Evolutionary conservation across 169 alveolate genomes (phyloP).

Genomic region (Besnoitia besnoiti): DNA sequence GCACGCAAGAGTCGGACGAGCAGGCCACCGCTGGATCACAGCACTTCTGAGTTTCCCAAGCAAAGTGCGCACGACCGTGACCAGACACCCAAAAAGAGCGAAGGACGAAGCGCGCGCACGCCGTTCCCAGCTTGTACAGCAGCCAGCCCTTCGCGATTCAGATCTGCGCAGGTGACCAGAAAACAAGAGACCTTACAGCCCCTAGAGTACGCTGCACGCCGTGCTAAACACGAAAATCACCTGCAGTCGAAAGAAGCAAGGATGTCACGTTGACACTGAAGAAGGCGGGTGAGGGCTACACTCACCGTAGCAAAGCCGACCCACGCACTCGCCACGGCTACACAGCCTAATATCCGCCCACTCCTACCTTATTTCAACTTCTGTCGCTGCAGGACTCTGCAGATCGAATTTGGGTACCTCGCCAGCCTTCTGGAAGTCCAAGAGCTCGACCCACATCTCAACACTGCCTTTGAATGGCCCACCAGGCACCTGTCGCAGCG

Average conservation of each 20-base stretch:
- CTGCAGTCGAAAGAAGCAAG: background rate
- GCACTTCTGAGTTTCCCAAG: background rate
- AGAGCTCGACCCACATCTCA: slow-evolving; percentile 86
- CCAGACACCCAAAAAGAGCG: background rate
- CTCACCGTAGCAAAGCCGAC: background rate
- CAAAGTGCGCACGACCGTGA: background rate
- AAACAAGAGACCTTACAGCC: no score
- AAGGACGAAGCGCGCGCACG: no score
- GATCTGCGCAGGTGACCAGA: no score
- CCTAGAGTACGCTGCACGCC: no score
- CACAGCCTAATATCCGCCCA: background rate
- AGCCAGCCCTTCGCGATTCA: no score
- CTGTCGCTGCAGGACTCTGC: slow-evolving; percentile 80
- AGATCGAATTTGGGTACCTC: slow-evolving; percentile 80
- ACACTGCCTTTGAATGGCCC: slow-evolving; percentile 74
- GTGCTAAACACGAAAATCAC: no score
- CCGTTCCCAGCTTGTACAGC: background rate
- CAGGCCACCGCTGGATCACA: background rate
- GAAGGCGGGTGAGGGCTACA: no score
- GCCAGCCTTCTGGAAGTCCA: slow-evolving; percentile 80
- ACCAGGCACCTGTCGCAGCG: slow-evolving; percentile 71
- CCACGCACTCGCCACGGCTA: background rate
- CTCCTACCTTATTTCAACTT: slow-evolving; percentile 80
- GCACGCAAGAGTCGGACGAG: background rate
- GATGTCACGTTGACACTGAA: background rate